Evolutionary conservation across 2,329 filamentous ascomycete species (phyloP).

Genomic region (Aspergillus bombycis): DNA sequence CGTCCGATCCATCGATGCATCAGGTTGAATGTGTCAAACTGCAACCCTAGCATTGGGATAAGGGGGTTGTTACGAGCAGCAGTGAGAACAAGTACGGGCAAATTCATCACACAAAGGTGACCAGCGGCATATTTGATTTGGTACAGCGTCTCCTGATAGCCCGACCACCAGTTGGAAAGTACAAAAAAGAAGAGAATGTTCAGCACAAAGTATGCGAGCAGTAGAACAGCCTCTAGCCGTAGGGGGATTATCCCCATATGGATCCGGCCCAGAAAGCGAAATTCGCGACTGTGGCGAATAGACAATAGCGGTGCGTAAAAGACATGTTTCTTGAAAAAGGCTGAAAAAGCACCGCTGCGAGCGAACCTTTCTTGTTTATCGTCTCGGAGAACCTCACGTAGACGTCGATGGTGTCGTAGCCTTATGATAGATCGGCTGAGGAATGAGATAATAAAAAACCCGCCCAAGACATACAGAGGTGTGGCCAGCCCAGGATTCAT

Average conservation of each 20-base stretch:
- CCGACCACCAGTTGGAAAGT: conserved; percentile 37
- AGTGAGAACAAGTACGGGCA: conserved; percentile 83
- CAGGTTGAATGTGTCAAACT: conserved; percentile 93
- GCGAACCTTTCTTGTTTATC: conserved; percentile 28
- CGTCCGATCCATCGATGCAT: conserved; percentile 81
- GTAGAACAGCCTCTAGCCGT: conserved; percentile 70
- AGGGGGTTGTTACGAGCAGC: conserved; percentile 90
- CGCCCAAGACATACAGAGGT: conserved; percentile 34
- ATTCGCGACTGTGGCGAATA: conserved; percentile 73
- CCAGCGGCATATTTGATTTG: conserved; percentile 77
- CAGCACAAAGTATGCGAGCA: conserved; percentile 65
- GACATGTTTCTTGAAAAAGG: conserved; percentile 43
- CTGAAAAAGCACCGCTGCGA: conserved; percentile 16
- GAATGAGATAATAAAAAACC: conserved; percentile 28
- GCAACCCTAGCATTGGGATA: conserved; percentile 75
- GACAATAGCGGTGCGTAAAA: conserved; percentile 67
- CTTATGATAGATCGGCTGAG: conserved; percentile 26
- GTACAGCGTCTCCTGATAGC: conserved; percentile 34
- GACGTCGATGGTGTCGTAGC: conserved; percentile 29
- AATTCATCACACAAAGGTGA: conserved; percentile 79
- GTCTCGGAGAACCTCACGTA: conserved; percentile 20
- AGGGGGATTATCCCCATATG: conserved; percentile 75
- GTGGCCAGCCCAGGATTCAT: conserved; percentile 38
- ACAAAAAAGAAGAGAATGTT: conserved; percentile 72
- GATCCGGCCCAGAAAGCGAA: conserved; percentile 64